These are phyloP conservation scores for Quercus parvula DNA, from an alignment of 306 rosid species.

Conservation along the genomic window DNA sequence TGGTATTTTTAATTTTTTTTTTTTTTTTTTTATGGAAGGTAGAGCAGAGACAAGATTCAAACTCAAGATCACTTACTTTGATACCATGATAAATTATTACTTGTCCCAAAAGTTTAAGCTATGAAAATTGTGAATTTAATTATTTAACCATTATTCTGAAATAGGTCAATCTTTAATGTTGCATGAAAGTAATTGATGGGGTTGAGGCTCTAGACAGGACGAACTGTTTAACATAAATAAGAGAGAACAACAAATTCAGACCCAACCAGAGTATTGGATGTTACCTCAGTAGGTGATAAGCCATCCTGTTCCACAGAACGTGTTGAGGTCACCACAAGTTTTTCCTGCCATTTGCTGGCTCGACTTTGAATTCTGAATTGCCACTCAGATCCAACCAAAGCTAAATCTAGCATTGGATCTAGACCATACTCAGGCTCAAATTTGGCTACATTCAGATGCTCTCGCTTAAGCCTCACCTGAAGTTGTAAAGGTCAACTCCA, in stretches of 20 bases:
- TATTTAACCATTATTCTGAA: no score
- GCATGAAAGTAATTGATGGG: not conserved
- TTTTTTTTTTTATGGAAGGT: no score
- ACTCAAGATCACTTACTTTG: no score
- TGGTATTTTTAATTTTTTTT: no score
- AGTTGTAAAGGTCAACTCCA: slow-evolving; percentile 27
- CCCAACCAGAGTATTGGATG: not conserved
- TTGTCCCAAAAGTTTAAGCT: no score
- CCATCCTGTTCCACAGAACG: slow-evolving; percentile 82
- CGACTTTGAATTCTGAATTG: slow-evolving; percentile 77
- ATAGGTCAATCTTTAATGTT: not conserved
- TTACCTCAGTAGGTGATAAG: slow-evolving; percentile 80
- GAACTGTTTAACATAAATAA: slow-evolving; percentile 1
- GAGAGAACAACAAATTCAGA: not conserved
- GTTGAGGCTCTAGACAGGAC: slow-evolving; percentile 1
- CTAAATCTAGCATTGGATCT: slow-evolving; percentile 91
- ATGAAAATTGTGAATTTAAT: no score
- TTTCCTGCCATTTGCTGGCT: slow-evolving; percentile 90
- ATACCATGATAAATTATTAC: no score
- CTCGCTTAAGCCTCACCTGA: slow-evolving; percentile 85
- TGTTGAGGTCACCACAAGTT: slow-evolving; percentile 90
- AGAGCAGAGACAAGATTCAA: no score
- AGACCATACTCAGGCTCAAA: slow-evolving; percentile 94
- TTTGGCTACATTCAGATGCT: slow-evolving; percentile 76
- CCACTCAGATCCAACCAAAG: slow-evolving; percentile 85